Conservation (phyloP, 2,329 filamentous ascomycete genomes). For the Scedosporium boydii region DNA sequence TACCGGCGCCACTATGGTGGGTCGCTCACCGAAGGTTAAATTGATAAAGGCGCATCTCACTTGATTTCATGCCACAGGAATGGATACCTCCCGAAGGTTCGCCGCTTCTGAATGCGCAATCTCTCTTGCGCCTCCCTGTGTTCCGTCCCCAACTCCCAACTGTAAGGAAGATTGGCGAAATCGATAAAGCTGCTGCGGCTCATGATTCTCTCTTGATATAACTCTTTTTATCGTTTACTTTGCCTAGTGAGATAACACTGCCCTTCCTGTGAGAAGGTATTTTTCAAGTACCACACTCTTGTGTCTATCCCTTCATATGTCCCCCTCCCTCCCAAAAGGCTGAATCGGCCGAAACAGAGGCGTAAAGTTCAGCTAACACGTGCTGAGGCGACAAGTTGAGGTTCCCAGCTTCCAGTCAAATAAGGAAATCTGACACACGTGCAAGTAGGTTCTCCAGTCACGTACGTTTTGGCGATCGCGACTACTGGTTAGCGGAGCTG, state of each 20-base stretch:
- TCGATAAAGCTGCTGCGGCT: not conserved
- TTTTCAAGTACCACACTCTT: not conserved
- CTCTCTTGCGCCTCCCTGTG: not conserved
- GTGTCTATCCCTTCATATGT: too few species aligned
- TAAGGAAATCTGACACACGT: not conserved
- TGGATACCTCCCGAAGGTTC: too few species aligned
- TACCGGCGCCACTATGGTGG: not conserved
- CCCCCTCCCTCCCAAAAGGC: too few species aligned
- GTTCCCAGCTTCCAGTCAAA: not conserved
- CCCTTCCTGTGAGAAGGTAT: not conserved
- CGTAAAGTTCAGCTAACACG: too few species aligned
- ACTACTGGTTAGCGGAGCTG: not conserved
- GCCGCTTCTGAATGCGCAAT: not conserved
- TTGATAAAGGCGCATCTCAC: not conserved
- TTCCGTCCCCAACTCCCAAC: not conserved
- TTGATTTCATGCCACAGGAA: not conserved
- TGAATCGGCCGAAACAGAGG: too few species aligned
- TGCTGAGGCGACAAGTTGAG: too few species aligned
- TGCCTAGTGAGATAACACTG: not conserved
- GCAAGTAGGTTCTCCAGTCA: not conserved
- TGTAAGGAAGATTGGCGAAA: not conserved
- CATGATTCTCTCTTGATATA: not conserved
- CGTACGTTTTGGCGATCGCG: not conserved
- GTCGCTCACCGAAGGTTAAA: not conserved
- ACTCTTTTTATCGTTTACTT: not conserved